Conservation (phyloP, 1,284 basidiomycete genomes). For the Paramarasmius palmivorus region DNA sequence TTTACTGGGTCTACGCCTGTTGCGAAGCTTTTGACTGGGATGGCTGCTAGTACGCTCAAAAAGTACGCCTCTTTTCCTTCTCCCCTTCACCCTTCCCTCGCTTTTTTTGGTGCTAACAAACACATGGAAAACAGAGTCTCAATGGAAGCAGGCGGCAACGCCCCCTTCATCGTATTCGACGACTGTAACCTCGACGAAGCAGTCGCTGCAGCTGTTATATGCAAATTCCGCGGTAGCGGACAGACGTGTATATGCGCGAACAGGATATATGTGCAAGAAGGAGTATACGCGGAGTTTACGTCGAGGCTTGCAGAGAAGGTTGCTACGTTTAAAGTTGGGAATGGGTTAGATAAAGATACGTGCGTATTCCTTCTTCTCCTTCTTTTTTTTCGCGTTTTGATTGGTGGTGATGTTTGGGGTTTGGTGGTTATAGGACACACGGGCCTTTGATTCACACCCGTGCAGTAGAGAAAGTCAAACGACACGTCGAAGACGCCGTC, state of each 20-base stretch:
- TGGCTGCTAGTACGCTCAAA: conserved; percentile 88
- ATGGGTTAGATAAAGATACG: conserved; percentile 82
- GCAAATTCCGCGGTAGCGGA: conserved; percentile 92
- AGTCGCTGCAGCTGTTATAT: conserved; percentile 83
- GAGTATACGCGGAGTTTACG: conserved; percentile 85
- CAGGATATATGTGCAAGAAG: conserved; percentile 84
- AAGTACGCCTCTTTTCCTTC: no score
- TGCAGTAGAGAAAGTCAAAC: conserved; percentile 85
- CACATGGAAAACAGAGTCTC: no score
- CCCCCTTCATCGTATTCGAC: conserved; percentile 95
- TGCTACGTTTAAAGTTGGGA: conserved; percentile 87
- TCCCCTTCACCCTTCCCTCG: no score
- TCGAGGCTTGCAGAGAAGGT: conserved; percentile 83
- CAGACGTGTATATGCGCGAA: conserved; percentile 92
- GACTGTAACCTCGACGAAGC: conserved; percentile 95
- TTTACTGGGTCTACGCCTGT: conserved; percentile 95
- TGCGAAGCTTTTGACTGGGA: conserved; percentile 85
- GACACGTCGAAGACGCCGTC: conserved; percentile 88
- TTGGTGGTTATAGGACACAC: no score
- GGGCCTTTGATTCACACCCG: conserved; percentile 91
- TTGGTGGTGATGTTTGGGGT: no score
- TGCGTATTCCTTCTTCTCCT: no score
- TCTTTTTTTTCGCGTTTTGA: no score
- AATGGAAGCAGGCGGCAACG: conserved; percentile 87
- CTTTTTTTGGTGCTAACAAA: no score